Evolutionary conservation across 352 stramenopile species (phyloP), one percentile per base, ranked within the genome.

Genomic region (Globisporangium recalcitrans): DNA sequence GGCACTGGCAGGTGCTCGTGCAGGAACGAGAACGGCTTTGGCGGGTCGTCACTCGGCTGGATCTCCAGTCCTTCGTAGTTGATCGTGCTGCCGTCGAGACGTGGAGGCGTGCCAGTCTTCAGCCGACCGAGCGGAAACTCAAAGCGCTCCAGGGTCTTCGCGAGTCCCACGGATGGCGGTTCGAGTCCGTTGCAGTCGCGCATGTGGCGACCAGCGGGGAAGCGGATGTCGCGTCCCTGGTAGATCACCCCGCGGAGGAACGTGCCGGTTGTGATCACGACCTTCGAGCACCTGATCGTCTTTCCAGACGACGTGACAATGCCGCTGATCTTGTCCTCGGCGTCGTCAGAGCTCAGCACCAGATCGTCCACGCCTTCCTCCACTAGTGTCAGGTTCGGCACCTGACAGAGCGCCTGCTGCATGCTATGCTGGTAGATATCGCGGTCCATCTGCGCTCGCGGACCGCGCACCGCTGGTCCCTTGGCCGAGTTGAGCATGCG

Each of bases 241-340:
- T 98, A 98, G 47, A 98, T 93, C 60, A 97, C 95, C 19, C 97
- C 97, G 14, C 96, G 78, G 19, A 99, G 73, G 71, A 99, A 99
- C 19, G 97, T 99, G 16, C 97, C 97, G 2, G 97, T 99, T 11
- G 97, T 99, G 58, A 99, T 95, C 32, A 99, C 94, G n/a, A 90
- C 89, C 10, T 80, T 75, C 16, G 67, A 64, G 32, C 72, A 75
- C n/a, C 56, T 60, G 46, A 93, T 88, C 14, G 75, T 70, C 6
- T 69, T 68, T 5, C 80, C 84, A 0, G 79, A 82, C 21, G 76
- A 75, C 3, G 78, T 87, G 27, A 88, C 73, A 31, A 96, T 74
- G 40, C 83, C 88, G 19, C 72, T 72, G 31, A 95, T 78, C 13
- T 72, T 64, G 16, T 4, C 36, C 51, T 56, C n/a, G 9, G 76